phyloP scores from a whole-genome alignment of 805 yeast species.

The Candida maesae region DNA sequence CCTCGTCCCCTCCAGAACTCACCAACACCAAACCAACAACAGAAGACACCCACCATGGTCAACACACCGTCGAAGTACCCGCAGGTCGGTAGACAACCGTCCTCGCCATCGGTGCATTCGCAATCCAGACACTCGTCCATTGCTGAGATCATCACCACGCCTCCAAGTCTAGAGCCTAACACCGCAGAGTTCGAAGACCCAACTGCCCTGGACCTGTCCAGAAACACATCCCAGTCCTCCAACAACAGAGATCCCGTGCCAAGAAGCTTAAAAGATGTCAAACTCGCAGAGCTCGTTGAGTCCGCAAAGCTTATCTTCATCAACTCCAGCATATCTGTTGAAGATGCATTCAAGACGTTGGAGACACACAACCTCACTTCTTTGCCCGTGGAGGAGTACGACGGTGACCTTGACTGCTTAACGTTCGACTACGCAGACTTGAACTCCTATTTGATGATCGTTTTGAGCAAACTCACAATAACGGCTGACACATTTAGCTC shows the following conservation, averaged over 20 bases:
- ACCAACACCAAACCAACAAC: constrained; percentile 1
- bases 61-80: constrained; percentile 32
- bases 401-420: constrained; percentile 61
- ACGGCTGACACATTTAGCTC: constrained; percentile 29
- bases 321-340: constrained; percentile 67
- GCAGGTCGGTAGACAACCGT: constrained; percentile 31
- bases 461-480: constrained; percentile 63
- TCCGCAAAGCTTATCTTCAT: constrained; percentile 71
- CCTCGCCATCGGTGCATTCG: constrained; percentile 15
- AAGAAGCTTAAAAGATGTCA: constrained; percentile 76
- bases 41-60: constrained; percentile 9
- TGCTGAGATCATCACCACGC: constrained; percentile 71
- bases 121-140: constrained; percentile 58
- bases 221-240: constrained; percentile 29
- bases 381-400: constrained; percentile 65
- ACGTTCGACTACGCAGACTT: constrained; percentile 92
- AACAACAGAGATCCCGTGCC: constrained; percentile 25
- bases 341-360: constrained; percentile 81
- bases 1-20: constrained; percentile 4
- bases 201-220: constrained; percentile 16
- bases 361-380: constrained; percentile 73
- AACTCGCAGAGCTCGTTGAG: constrained; percentile 71
- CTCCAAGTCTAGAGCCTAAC: constrained; percentile 53
- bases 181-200: constrained; percentile 13
- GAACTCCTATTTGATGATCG: constrained; percentile 79